Evolutionary conservation across 2,329 filamentous ascomycete genomes (phyloP), one percentile per base, ranked within the genome.

Genomic region (Cladosporium sp.): DNA sequence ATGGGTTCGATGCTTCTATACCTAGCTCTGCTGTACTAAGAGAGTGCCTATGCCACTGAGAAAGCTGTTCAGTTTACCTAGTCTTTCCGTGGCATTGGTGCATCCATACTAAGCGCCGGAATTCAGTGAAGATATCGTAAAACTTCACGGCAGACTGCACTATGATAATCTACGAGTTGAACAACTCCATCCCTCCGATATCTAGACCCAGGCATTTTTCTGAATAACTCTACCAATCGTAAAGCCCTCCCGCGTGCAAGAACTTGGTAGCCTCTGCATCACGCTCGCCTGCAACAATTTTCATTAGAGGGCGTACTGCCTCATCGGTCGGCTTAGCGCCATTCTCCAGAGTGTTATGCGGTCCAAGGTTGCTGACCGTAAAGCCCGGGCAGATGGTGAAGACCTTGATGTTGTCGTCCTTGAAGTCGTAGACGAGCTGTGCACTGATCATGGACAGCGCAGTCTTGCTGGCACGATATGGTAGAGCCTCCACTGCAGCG

Each of bases 401-500:
- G 1, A 75, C 69, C 53, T 75, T 77, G 27, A 74, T 65, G 1
- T 67, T 66, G 38, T 71, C 67, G 2, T 61, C 56, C 52, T 64
- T 60, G 48, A 69, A 54, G 29, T 62, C 49, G n/a, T 63, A 63
- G 27, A 62, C 55, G 71, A 73, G 78, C 7, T 72, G 63, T 40
- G 76, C 55, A 65, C 70, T 72, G 53, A 74, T 16, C 60, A 75
- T 75, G 27, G 71, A 75, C 49, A 76, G 38, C 3, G 65, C 73
- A 9, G 65, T 60, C 59, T 75, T 75, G 30, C 61, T 65, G 42
- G 56, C 54, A 12, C 68, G 61, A 43, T 74, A 73, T 13, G 59
- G 62, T 4, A 51, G 53, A 16, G 40, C 49, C 22, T 59, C 48
- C 1, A 62, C 49, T n/a, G 61, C 62, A 48, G 66, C 64, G 40